Evolutionary conservation across 2,329 filamentous ascomycete species (phyloP), one percentile per base, ranked within the genome.

Genomic region (Trichoderma breve): DNA sequence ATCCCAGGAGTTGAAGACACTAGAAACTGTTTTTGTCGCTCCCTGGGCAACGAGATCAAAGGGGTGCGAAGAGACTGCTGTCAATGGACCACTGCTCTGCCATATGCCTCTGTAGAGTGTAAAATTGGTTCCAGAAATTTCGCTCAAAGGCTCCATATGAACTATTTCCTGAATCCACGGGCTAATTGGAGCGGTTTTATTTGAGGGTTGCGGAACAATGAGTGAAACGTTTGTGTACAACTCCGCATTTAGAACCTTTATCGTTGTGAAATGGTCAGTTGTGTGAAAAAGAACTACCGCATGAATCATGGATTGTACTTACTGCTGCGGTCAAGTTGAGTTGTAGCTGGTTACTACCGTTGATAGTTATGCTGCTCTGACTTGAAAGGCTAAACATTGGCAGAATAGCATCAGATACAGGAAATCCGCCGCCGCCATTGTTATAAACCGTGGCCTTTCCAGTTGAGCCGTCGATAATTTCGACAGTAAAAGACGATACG

Each of bases 11-110:
- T 68, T 60, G 36, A 60, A 68, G 2, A 68, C 4, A 15, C 65
- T 68, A 9, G 65, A 58, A 24, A 68, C 34, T n/a, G 53, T 68
- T n/a, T 14, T 4, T 8, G 26, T 24, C 3, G n/a, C 1, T 32
- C 65, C 65, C 14, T 28, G 15, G 12, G 65, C 65, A 47, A 68
- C 53, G n/a, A 68, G 7, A 47, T 68, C 65, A 14, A 68, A 68
- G 1, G 65, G 53, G 15, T 32, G 26, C 5, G 18, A 21, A 24
- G 21, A 14, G 34, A 21, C 11, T 18, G 34, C 36, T 12, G 36
- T 51, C 32, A 30, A 12, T 4, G 34, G 24, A 14, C 7, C 11
- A 32, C 26, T 32, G n/a, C 34, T 47, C 26, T 47, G 36, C 65
- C 65, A 68, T 26, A n/a, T 34, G 11, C 26, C 65, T 14, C 18